phyloP scores from a whole-genome alignment of 805 yeast genomes.

The Candida caryicola region DNA sequence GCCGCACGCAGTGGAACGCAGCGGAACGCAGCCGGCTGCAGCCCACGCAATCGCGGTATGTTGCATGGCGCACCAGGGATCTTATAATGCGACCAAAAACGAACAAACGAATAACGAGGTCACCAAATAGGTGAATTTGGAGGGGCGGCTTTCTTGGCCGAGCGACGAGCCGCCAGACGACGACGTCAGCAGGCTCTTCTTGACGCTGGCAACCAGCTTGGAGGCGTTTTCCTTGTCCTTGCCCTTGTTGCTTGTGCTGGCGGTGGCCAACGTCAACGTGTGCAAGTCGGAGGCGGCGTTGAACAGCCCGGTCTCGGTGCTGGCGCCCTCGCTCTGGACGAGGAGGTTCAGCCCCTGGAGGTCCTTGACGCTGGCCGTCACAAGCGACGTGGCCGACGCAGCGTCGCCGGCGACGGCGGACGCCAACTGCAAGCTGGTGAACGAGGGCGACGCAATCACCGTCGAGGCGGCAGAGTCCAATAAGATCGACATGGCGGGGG shows the following conservation, averaged over 20 bases:
- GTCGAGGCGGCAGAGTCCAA: conserved; percentile 6
- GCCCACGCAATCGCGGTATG: too few species aligned
- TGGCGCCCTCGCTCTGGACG: conserved; percentile 7
- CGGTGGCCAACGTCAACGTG: conserved; percentile 8
- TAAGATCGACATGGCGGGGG: conserved; percentile 12
- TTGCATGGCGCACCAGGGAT: too few species aligned
- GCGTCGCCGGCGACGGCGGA: conserved; percentile 1
- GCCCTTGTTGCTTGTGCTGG: neutral
- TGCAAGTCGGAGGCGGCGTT: conserved; percentile 7
- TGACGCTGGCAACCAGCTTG: conserved; percentile 2
- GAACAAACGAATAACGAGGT: conserved; percentile 8
- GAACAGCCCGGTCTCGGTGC: conserved; percentile 6
- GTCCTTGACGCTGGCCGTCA: neutral
- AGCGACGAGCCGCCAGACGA: conserved; percentile 4
- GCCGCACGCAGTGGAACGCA: too few species aligned
- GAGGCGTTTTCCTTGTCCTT: neutral
- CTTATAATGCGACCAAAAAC: conserved; percentile 8
- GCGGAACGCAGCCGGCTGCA: too few species aligned
- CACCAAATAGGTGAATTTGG: conserved; percentile 6
- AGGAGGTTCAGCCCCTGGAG: conserved; percentile 2
- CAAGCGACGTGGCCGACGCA: neutral
- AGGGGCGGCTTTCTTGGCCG: conserved; percentile 4
- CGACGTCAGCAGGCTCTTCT: neutral
- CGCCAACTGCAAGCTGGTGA: conserved; percentile 9
- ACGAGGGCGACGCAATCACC: conserved; percentile 8